Conservation (phyloP, 2,329 filamentous ascomycete species). For the Pseudohalonectria lignicola region DNA sequence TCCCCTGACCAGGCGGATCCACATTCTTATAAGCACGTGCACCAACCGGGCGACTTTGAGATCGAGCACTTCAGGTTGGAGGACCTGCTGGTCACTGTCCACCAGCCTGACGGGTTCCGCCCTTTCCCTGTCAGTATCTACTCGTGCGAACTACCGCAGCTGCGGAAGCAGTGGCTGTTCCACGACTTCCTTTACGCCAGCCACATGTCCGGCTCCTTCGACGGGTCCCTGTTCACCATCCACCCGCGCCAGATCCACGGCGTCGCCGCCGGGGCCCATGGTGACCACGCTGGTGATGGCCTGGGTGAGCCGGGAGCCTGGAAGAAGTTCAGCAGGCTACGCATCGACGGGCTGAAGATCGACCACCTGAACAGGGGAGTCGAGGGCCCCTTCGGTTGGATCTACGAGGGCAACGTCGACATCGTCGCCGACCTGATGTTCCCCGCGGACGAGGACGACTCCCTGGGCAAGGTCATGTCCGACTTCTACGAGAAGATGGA, state of each 20-base stretch:
- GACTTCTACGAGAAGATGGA: conserved; percentile 96
- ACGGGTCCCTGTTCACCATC: conserved; percentile 93
- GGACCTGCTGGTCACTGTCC: conserved; percentile 81
- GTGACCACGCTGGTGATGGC: conserved; percentile 35
- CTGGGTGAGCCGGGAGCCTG: conserved; percentile 61
- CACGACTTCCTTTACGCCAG: conserved; percentile 95
- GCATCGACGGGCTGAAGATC: conserved; percentile 88
- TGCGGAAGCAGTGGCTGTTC: conserved; percentile 94
- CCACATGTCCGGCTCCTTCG: conserved; percentile 91
- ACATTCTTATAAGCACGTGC: conserved; percentile 75
- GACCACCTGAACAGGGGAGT: conserved; percentile 93
- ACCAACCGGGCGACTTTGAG: conserved; percentile 89
- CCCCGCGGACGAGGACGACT: conserved; percentile 75
- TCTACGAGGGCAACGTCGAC: conserved; percentile 92
- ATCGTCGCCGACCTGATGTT: conserved; percentile 95
- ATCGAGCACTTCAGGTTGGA: conserved; percentile 95
- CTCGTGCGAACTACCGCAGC: conserved; percentile 83
- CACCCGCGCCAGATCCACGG: conserved; percentile 87
- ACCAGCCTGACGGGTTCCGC: conserved; percentile 84
- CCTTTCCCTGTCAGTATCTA: conserved; percentile 94
- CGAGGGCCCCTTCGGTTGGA: conserved; percentile 93
- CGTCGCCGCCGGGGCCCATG: conserved; percentile 52
- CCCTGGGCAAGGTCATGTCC: conserved; percentile 88
- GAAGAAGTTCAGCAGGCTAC: conserved; percentile 91
- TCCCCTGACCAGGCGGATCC: conserved; percentile 62